These are phyloP conservation scores for Scedosporium minutisporum DNA, from an alignment of 2,329 filamentous ascomycete genomes.

Conservation along the genomic window DNA sequence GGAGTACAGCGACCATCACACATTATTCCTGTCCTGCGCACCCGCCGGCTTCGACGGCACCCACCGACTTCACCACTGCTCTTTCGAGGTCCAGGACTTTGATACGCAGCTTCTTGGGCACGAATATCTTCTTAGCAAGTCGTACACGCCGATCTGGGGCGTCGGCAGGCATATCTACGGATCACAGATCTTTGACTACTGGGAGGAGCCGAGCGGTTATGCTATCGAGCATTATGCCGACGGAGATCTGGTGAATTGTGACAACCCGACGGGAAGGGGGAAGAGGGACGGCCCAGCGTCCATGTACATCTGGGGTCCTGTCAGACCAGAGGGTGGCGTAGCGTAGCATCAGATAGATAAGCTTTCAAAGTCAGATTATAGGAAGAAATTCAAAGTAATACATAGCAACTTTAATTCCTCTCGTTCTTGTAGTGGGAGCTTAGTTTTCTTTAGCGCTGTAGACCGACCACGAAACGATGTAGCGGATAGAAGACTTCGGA, in stretches of 20 bases:
- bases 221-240: slow-evolving; percentile 53
- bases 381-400: too few relatives aligned
- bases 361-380: too few relatives aligned
- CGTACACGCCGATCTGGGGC: slow-evolving; percentile 48
- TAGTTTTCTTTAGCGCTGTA: too few relatives aligned
- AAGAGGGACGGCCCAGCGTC: slow-evolving; percentile 1
- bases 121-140: slow-evolving; percentile 43
- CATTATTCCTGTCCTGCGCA: slow-evolving; percentile 34
- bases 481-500: too few relatives aligned
- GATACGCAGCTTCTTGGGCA: slow-evolving; percentile 53
- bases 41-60: slow-evolving; percentile 4
- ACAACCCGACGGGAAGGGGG: slow-evolving; percentile 23
- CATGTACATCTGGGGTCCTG: slow-evolving; percentile 5
- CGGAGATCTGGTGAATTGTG: slow-evolving; percentile 48
- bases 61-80: slow-evolving; percentile 15
- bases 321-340: neutral
- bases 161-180: slow-evolving; percentile 52
- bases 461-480: too few relatives aligned
- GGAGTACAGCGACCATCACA: slow-evolving; percentile 43
- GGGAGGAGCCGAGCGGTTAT: slow-evolving; percentile 43
- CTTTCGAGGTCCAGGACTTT: slow-evolving; percentile 45
- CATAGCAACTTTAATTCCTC: too few relatives aligned
- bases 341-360: neutral
- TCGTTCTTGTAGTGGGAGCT: too few relatives aligned
- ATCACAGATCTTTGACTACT: slow-evolving; percentile 55